Evolutionary conservation across 139 green algal genomes (phyloP).

Genomic region (Chlamydomonas sp.): DNA sequence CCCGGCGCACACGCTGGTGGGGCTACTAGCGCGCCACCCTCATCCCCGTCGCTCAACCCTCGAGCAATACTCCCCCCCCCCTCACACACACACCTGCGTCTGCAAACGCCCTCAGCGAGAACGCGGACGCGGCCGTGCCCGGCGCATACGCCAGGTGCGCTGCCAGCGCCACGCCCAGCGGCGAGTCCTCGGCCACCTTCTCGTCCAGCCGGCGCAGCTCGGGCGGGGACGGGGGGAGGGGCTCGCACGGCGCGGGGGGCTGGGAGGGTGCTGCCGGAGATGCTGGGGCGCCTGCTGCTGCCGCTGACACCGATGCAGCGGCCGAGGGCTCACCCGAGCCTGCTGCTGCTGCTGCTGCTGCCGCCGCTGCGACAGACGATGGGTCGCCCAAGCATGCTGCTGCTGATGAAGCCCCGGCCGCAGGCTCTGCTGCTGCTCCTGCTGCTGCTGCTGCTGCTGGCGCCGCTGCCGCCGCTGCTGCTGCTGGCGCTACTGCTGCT

Average conservation of each 20-base stretch:
- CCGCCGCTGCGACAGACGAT: not conserved
- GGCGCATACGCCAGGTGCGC: slow-evolving; percentile 26
- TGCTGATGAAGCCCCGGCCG: too few species aligned
- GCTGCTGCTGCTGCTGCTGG: not conserved
- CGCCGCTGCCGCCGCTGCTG: slow-evolving; percentile 7
- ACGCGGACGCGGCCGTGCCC: slow-evolving; percentile 22
- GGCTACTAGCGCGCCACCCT: too few species aligned
- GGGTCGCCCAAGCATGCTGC: not conserved
- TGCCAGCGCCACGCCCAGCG: slow-evolving; percentile 22
- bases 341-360: too few species aligned
- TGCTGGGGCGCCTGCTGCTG: too few species aligned
- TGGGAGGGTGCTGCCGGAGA: too few species aligned
- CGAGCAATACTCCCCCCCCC: slow-evolving; percentile 4
- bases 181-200: slow-evolving; percentile 23
- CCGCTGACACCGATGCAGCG: too few species aligned
- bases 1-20: too few species aligned
- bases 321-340: too few species aligned
- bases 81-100: slow-evolving; percentile 18
- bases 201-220: slow-evolving; percentile 11
- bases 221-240: not conserved
- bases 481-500: too few species aligned
- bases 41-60: too few species aligned
- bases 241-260: not conserved
- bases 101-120: slow-evolving; percentile 25
- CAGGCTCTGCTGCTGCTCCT: not conserved